Base-by-base conservation (phyloP, 2,329 filamentous ascomycete genomes). In the Penicillium corylophilum region DNA sequence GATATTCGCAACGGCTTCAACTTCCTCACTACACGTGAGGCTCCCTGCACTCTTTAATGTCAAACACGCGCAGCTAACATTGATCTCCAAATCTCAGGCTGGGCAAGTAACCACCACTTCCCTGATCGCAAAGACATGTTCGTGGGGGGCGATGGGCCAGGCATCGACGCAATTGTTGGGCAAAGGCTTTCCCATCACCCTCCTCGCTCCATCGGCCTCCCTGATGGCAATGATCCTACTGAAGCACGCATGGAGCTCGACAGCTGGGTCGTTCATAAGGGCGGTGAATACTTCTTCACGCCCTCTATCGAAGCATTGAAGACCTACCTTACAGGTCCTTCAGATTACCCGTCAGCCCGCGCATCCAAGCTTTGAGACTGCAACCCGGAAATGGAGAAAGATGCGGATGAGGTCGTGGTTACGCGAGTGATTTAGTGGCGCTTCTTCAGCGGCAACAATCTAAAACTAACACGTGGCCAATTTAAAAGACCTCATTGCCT, bases 231-330 rank as follows among this genome's bases (percentile, higher is more conserved):
- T 4, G 48, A 53, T 2, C 45, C 59, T 3, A 23, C 44, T 5
- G 42, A 45, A 13, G 56, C 56, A 39, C 69, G n/a, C 20, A 59
- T n/a, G 55, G 64, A 55, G 59, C 41, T 61, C 62, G 46, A 42
- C 3, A 46, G 23, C 43, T 77, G 76, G 70, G 75, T 77, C 3
- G 59, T 74, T 29, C 66, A 71, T 0, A 68, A 62, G 24, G 76
- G 75, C 13, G 76, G 76, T 4, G 75, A 77, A 50, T 78, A 78
- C 48, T 77, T 77, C 65, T 77, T 78, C 58, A 68, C 72, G 22
- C 75, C 76, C 6, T 75, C 72, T 2, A 69, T 78, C 38, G 47
- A 63, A 18, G 61, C 65, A 1, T 24, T 56, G 36, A 18, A 45
- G 20, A 46, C 41, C 3, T 23, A 40, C 9, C 38, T 40, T 5